Conservation (phyloP, 2,329 filamentous ascomycete genomes). For the Colletotrichum tamarilloi region DNA sequence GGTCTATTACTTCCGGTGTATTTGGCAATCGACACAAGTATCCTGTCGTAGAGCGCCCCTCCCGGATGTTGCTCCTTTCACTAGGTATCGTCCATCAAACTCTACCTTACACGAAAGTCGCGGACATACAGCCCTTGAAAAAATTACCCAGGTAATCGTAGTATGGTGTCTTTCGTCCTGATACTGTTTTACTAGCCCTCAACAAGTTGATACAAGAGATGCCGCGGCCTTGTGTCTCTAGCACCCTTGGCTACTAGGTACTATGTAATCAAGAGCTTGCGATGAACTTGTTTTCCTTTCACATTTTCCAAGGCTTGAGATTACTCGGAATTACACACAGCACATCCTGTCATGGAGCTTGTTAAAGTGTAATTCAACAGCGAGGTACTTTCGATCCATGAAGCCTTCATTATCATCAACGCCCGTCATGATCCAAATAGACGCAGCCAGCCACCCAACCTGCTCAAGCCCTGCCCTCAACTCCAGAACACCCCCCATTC, state of each 20-base stretch:
- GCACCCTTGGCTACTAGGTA: not conserved
- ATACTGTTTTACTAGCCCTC: too few species aligned
- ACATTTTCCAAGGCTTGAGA: not conserved
- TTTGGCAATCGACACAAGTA: too few species aligned
- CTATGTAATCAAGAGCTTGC: not conserved
- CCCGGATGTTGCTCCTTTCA: too few species aligned
- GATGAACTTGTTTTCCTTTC: not conserved
- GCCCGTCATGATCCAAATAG: not conserved
- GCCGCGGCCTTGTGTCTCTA: not conserved
- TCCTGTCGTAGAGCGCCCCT: too few species aligned
- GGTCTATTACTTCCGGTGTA: not conserved
- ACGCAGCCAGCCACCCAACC: not conserved
- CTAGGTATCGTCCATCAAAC: too few species aligned
- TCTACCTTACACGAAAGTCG: too few species aligned
- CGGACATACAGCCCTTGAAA: too few species aligned
- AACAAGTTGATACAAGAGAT: too few species aligned
- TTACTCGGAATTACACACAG: not conserved
- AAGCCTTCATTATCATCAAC: not conserved
- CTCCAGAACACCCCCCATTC: too few species aligned
- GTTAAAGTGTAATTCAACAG: not conserved
- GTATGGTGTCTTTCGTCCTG: too few species aligned
- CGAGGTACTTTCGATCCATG: not conserved
- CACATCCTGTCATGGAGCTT: not conserved
- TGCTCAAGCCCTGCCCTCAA: not conserved
- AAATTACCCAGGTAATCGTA: too few species aligned